Conservation (phyloP, 2,329 filamentous ascomycete genomes). For the Camillea tinctor region DNA sequence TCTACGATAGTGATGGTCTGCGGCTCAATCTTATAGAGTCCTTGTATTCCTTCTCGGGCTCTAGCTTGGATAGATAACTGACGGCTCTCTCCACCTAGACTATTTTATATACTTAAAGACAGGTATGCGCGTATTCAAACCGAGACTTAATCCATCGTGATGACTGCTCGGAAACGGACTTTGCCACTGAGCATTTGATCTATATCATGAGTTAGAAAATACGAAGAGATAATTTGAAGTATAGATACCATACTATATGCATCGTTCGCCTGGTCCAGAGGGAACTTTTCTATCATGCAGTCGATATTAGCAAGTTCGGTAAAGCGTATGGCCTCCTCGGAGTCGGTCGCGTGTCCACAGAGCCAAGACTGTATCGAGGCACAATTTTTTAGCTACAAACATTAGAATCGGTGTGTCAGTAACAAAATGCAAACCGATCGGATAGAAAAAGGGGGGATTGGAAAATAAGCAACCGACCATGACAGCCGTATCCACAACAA, state of each 20-base stretch:
- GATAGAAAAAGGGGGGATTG: conserved; percentile 13
- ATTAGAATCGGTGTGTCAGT: no score
- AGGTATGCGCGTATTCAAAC: no score
- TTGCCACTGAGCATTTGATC: conserved; percentile 14
- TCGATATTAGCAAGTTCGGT: conserved; percentile 8
- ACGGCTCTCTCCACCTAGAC: no score
- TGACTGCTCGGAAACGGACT: conserved; percentile 13
- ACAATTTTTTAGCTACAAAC: no score
- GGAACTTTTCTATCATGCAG: conserved; percentile 15
- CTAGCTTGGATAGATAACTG: no score
- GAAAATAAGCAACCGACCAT: conserved; percentile 19
- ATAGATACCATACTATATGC: conserved; percentile 19
- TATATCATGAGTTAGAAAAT: neutral
- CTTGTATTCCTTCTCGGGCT: no score
- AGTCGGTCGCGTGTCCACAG: no score
- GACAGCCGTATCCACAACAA: conserved; percentile 4
- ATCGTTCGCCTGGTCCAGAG: conserved; percentile 12
- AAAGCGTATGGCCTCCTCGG: conserved; percentile 16
- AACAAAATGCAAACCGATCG: no score
- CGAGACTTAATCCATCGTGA: conserved; percentile 9
- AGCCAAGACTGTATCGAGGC: no score
- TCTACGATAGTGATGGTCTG: no score
- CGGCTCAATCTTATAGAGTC: no score
- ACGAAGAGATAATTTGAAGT: neutral
- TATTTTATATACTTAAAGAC: no score